Conservation (phyloP, 805 yeast genomes). For the Barnettozyma sucrosica region DNA sequence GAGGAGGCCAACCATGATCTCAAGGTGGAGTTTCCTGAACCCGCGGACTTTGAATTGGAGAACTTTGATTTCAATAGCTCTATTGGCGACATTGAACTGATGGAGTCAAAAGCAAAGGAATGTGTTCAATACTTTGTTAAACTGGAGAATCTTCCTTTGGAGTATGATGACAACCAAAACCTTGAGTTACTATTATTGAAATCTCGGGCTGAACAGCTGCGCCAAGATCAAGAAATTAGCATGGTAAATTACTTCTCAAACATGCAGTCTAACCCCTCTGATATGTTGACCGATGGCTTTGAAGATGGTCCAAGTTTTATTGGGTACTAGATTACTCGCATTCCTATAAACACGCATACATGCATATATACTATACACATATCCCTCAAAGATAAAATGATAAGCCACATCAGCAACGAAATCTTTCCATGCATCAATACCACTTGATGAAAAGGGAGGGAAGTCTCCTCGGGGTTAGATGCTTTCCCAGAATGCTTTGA, state of each 20-base stretch:
- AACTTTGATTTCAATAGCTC: constrained; percentile 12
- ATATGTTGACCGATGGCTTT: constrained; percentile 6
- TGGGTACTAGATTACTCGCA: neutral
- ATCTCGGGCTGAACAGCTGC: constrained; percentile 1
- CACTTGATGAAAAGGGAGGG: too few species aligned
- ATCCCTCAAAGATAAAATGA: too few species aligned
- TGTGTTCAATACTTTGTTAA: neutral
- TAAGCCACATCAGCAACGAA: too few species aligned
- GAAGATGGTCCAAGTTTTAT: constrained; percentile 16
- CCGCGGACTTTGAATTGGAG: constrained; percentile 7
- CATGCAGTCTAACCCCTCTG: constrained; percentile 15
- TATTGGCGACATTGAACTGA: constrained; percentile 7
- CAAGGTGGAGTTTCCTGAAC: constrained; percentile 2
- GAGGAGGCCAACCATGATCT: neutral
- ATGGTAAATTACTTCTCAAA: constrained; percentile 1
- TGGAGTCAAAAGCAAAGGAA: constrained; percentile 2
- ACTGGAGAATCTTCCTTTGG: neutral
- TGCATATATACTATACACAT: too few species aligned
- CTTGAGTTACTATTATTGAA: constrained; percentile 6
- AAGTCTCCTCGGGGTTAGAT: too few species aligned
- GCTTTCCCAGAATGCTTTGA: too few species aligned
- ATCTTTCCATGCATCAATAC: too few species aligned
- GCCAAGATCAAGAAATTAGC: neutral
- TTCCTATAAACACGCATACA: neutral
- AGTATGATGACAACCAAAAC: constrained; percentile 1